Percentiles rank a stretch among this genome's conserved stretches.
phyloP scores from a whole-genome alignment of 805 yeast genomes.

The Saturnispora kantuleensis region DNA sequence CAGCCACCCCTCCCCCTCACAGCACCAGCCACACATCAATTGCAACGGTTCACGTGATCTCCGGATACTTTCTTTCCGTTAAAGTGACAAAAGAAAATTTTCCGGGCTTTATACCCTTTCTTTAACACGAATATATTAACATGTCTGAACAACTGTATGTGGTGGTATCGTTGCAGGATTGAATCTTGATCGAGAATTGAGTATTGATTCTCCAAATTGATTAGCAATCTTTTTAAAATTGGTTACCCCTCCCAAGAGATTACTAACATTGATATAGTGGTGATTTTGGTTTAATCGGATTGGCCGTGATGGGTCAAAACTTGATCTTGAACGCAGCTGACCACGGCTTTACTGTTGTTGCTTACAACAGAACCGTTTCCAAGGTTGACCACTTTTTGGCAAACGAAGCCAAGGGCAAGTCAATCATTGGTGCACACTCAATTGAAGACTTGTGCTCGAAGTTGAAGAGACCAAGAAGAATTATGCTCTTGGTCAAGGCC shows the following conservation, averaged over 20 bases:
- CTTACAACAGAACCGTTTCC: slow-evolving; percentile 94
- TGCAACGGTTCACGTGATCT: not conserved
- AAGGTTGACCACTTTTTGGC: slow-evolving; percentile 91
- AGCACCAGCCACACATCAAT: no score
- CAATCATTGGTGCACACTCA: slow-evolving; percentile 92
- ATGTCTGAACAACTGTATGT: slow-evolving; percentile 1
- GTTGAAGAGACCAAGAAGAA: slow-evolving; percentile 95
- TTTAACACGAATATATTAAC: not conserved
- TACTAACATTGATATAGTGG: slow-evolving; percentile 36
- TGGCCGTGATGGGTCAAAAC: slow-evolving; percentile 99
- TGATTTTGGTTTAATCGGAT: slow-evolving; percentile 97
- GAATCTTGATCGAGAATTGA: not conserved
- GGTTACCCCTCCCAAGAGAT: no score
- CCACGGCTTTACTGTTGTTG: slow-evolving; percentile 96
- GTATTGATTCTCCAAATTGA: no score
- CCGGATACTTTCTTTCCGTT: slow-evolving; percentile 1
- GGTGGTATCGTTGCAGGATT: no score
- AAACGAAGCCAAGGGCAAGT: slow-evolving; percentile 95
- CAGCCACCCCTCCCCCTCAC: no score
- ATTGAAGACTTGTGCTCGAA: slow-evolving; percentile 77
- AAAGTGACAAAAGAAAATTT: not conserved
- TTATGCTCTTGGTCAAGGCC: slow-evolving; percentile 90
- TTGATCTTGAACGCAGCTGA: slow-evolving; percentile 96
- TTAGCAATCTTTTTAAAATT: no score
- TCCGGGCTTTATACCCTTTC: not conserved